Evolutionary conservation across 2,329 filamentous ascomycete species (phyloP).

Genomic region (Pseudocercospora fuligena): DNA sequence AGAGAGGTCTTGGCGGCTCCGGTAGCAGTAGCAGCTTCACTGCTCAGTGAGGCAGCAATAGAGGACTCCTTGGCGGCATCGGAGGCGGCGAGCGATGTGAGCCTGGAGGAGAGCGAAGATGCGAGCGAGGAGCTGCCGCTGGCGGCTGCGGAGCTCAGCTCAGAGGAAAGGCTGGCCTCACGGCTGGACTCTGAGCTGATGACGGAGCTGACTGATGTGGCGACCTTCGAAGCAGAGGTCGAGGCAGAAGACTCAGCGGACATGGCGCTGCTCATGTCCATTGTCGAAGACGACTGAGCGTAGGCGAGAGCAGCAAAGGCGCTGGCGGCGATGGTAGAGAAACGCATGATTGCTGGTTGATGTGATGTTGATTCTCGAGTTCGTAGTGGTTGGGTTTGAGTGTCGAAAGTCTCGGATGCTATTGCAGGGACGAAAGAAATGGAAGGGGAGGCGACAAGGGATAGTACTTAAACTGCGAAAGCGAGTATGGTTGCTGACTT

Average conservation of each 20-base stretch:
- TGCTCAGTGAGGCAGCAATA: background rate
- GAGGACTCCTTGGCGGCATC: slow-evolving; percentile 3
- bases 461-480: background rate
- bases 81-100: background rate
- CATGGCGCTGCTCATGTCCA: background rate
- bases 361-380: background rate
- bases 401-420: background rate
- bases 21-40: background rate
- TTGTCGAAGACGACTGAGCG: background rate
- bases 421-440: background rate
- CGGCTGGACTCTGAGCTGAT: background rate
- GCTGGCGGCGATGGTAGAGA: slow-evolving; percentile 4
- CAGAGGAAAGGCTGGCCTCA: background rate
- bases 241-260: background rate
- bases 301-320: background rate
- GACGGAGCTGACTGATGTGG: slow-evolving; percentile 4
- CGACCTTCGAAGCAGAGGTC: background rate
- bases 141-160: background rate
- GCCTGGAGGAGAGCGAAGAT: background rate
- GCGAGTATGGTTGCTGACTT: background rate
- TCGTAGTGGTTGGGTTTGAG: background rate
- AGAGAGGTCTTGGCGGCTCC: slow-evolving; percentile 4
- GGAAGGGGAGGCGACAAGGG: background rate
- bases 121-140: background rate
- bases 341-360: background rate